These are phyloP conservation scores for Staphylotrichum longicolle DNA, from an alignment of 495 filamentous ascomycete species.

Conservation along the genomic window DNA sequence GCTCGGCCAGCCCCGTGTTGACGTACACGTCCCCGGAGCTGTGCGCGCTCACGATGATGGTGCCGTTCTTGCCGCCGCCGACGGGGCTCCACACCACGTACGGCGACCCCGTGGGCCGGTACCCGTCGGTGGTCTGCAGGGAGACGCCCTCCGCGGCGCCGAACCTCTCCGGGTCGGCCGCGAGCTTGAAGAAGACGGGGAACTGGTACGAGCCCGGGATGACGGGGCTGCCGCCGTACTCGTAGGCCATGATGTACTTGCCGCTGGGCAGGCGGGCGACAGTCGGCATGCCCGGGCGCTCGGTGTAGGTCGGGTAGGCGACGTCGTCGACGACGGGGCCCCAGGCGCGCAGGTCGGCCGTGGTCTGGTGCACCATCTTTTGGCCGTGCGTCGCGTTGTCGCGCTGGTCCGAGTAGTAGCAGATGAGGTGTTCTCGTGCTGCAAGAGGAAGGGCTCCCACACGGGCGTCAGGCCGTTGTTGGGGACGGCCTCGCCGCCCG, in stretches of 20 bases:
- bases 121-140: slow-evolving; percentile 48
- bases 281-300: slow-evolving; percentile 66
- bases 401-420: slow-evolving; percentile 70
- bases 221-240: slow-evolving; percentile 56
- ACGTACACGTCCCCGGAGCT: slow-evolving; percentile 11
- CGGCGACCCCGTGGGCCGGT: slow-evolving; percentile 52
- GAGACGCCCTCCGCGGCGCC: slow-evolving; percentile 39
- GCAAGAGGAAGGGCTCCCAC: slow-evolving; percentile 68
- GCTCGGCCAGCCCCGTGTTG: slow-evolving; percentile 5
- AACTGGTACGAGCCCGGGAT: slow-evolving; percentile 28
- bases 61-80: slow-evolving; percentile 53
- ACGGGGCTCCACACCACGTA: slow-evolving; percentile 55
- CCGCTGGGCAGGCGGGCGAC: slow-evolving; percentile 57
- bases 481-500: slow-evolving; percentile 60
- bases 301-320: slow-evolving; percentile 55
- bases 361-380: slow-evolving; percentile 62
- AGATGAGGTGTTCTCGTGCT: slow-evolving; percentile 55
- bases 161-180: slow-evolving; percentile 54
- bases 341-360: slow-evolving; percentile 58
- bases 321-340: slow-evolving; percentile 60
- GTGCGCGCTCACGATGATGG: slow-evolving; percentile 47
- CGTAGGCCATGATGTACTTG: slow-evolving; percentile 62
- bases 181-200: slow-evolving; percentile 56
- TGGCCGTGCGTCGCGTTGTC: slow-evolving; percentile 60
- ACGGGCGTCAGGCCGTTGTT: slow-evolving; percentile 63